Conservation (phyloP, 768 basidiomycete species). For the Hericium alpestre region DNA sequence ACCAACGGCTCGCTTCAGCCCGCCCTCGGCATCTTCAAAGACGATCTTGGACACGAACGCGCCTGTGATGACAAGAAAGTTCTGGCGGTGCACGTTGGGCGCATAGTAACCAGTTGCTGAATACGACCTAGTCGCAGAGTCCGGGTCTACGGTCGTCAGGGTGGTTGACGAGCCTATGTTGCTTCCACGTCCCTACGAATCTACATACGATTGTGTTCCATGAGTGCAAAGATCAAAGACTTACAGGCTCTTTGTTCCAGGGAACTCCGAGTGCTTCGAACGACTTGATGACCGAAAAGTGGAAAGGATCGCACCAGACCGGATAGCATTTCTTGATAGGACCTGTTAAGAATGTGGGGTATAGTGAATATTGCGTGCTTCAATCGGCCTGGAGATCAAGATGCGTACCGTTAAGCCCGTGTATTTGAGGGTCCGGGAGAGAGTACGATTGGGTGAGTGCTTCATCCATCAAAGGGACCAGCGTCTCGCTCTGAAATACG, state of each 20-base stretch:
- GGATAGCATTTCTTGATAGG: conserved; percentile 13
- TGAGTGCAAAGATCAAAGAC: neutral
- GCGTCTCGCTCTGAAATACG: conserved; percentile 4
- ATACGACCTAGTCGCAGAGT: too few relatives aligned
- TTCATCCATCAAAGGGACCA: conserved; percentile 1
- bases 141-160: too few relatives aligned
- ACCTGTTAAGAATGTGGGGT: neutral
- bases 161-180: too few relatives aligned
- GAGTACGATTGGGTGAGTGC: neutral
- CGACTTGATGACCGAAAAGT: neutral
- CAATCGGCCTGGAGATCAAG: neutral
- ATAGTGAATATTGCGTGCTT: neutral
- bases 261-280: conserved; percentile 11
- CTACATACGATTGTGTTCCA: too few relatives aligned
- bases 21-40: neutral
- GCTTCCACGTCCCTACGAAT: too few relatives aligned
- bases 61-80: neutral
- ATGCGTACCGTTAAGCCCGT: conserved; percentile 6
- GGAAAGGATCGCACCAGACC: conserved; percentile 5
- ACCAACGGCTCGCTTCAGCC: neutral
- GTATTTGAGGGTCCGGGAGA: neutral
- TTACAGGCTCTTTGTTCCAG: conserved; percentile 8
- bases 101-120: too few relatives aligned
- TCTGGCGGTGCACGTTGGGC: too few relatives aligned
- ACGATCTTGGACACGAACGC: neutral